phyloP scores from a whole-genome alignment of 1,139 yeast species.

The Hemisphaericaspora lyxosophila region DNA sequence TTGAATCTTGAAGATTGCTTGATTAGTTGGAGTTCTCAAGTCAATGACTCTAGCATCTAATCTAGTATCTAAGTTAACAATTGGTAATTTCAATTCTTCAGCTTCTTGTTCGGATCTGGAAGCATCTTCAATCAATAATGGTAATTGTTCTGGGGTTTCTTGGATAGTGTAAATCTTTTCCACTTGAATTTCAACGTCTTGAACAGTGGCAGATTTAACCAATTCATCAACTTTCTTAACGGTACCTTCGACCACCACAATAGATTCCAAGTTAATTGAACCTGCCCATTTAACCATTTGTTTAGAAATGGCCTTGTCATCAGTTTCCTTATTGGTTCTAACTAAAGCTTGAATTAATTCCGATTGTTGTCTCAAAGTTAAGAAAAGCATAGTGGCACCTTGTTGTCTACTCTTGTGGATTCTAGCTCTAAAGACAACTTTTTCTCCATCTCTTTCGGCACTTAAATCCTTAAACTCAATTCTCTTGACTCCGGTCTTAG shows the following conservation, averaged over 20 bases:
- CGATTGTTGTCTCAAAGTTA: constrained; percentile 88
- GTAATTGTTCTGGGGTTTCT: constrained; percentile 90
- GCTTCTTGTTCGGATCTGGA: constrained; percentile 94
- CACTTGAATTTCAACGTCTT: constrained; percentile 83
- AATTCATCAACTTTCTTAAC: constrained; percentile 84
- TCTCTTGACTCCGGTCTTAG: constrained; percentile 55
- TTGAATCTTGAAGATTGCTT: constrained; percentile 93
- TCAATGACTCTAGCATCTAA: constrained; percentile 94
- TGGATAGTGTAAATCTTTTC: constrained; percentile 72
- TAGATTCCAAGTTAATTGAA: constrained; percentile 79
- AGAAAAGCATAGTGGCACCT: constrained; percentile 90
- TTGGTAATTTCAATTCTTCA: constrained; percentile 86
- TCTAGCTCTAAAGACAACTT: constrained; percentile 88
- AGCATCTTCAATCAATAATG: constrained; percentile 94
- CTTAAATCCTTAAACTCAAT: constrained; percentile 55
- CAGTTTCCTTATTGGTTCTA: constrained; percentile 57
- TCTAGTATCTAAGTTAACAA: constrained; percentile 94
- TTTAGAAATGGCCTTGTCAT: constrained; percentile 66
- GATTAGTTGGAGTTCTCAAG: constrained; percentile 93
- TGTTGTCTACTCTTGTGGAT: constrained; percentile 91
- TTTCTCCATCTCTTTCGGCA: constrained; percentile 70
- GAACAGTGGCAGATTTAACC: constrained; percentile 87
- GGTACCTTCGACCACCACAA: constrained; percentile 84
- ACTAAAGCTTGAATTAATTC: constrained; percentile 80
- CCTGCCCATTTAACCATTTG: constrained; percentile 98